Conservation (phyloP, 805 yeast genomes). For the Sugiyamaella smithiae region DNA sequence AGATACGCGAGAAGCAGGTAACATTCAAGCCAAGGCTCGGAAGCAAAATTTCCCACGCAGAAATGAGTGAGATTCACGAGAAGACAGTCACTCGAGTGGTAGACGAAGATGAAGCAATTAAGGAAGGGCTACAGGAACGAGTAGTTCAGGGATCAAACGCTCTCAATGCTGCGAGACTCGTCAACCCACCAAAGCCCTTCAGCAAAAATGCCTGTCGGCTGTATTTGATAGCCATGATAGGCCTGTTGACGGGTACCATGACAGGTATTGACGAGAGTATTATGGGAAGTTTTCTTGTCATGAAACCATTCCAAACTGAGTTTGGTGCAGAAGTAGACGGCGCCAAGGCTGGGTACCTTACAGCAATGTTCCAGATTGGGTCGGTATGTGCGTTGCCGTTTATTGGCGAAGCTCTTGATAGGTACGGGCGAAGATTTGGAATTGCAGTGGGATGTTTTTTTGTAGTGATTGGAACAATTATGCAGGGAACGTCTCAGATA, state of each 20-base stretch:
- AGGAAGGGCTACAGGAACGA: constrained; percentile 5
- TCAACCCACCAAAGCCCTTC: constrained; percentile 9
- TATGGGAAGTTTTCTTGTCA: constrained; percentile 15
- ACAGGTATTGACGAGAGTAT: constrained; percentile 8
- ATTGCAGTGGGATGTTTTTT: constrained; percentile 15
- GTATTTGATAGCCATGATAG: constrained; percentile 5
- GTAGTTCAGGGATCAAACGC: constrained; percentile 14
- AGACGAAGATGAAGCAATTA: constrained; percentile 7
- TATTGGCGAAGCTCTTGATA: constrained; percentile 14
- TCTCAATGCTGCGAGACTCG: constrained; percentile 7
- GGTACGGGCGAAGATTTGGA: constrained; percentile 15
- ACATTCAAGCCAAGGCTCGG: too few species aligned
- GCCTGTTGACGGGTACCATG: constrained; percentile 6
- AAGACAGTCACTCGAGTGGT: background rate
- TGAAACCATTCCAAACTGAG: constrained; percentile 9
- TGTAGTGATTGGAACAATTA: constrained; percentile 13
- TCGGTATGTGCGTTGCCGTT: constrained; percentile 18
- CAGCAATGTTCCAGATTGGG: constrained; percentile 13
- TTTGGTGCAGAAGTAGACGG: constrained; percentile 18
- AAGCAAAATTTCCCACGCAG: background rate
- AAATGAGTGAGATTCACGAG: background rate
- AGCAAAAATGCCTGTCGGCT: constrained; percentile 6
- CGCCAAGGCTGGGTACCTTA: constrained; percentile 14
- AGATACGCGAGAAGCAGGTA: too few species aligned
- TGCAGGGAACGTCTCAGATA: constrained; percentile 12